Conservation (phyloP, 805 yeast species). For the Pichia insulana region DNA sequence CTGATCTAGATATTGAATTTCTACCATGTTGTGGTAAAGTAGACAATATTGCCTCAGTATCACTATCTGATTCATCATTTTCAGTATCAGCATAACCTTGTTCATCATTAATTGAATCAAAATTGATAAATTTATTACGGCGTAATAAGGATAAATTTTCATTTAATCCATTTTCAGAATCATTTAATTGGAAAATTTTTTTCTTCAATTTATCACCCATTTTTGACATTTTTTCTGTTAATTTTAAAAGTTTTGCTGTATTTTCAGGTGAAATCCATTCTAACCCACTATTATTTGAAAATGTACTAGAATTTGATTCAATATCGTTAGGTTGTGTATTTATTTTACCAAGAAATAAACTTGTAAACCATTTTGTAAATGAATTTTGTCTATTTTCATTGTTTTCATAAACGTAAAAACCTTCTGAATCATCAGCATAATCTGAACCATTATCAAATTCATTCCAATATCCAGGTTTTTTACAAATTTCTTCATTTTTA, state of each 20-base stretch:
- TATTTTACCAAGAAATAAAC: slow-evolving; percentile 28
- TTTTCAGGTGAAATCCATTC: slow-evolving; percentile 9
- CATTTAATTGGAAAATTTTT: slow-evolving; percentile 1
- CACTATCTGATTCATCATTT: slow-evolving; percentile 7
- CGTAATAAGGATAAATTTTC: slow-evolving; percentile 4
- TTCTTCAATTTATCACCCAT: slow-evolving; percentile 1
- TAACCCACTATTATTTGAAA: slow-evolving; percentile 5
- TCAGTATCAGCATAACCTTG: slow-evolving; percentile 6
- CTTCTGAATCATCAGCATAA: slow-evolving; percentile 32
- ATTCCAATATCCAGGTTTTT: slow-evolving; percentile 46
- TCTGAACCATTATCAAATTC: slow-evolving; percentile 60
- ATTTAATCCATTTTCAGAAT: not conserved
- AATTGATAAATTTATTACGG: slow-evolving; percentile 4
- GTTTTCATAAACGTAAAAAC: slow-evolving; percentile 33
- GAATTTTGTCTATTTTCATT: slow-evolving; percentile 15
- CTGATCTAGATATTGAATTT: slow-evolving; percentile 1
- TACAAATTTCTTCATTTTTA: slow-evolving; percentile 19
- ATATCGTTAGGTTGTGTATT: slow-evolving; percentile 31
- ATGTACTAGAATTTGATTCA: slow-evolving; percentile 11
- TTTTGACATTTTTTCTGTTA: slow-evolving; percentile 4
- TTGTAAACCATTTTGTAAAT: slow-evolving; percentile 4
- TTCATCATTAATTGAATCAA: slow-evolving; percentile 4
- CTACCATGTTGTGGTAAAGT: not conserved
- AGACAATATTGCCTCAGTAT: slow-evolving; percentile 1
- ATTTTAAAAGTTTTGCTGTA: slow-evolving; percentile 6